Evolutionary conservation across 805 yeast species (phyloP).

Genomic region (Metschnikowia kunwiensis): DNA sequence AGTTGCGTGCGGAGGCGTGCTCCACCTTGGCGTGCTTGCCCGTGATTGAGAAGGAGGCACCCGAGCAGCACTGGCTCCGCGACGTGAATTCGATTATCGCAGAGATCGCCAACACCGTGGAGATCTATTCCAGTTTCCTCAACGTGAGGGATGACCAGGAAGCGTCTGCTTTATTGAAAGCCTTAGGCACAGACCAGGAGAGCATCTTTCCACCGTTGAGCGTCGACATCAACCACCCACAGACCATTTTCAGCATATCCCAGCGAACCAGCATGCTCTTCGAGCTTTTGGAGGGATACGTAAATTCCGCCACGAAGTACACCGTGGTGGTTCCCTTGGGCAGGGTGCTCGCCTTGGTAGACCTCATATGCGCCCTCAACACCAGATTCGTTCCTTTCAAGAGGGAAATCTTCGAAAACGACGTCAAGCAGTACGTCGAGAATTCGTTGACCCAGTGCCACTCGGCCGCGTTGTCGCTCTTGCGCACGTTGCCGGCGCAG

Average conservation of each 20-base stretch:
- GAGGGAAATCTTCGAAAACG: constrained; percentile 56
- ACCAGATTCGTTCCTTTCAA: constrained; percentile 53
- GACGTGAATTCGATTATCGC: constrained; percentile 47
- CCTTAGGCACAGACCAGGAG: constrained; percentile 25
- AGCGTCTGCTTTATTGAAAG: constrained; percentile 35
- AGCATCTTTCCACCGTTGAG: constrained; percentile 44
- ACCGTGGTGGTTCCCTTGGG: constrained; percentile 66
- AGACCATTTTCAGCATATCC: constrained; percentile 49
- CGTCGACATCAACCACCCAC: constrained; percentile 58
- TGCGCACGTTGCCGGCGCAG: constrained; percentile 32
- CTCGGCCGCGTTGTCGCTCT: constrained; percentile 40
- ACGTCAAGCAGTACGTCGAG: constrained; percentile 43
- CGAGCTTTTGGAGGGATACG: constrained; percentile 37
- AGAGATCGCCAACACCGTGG: constrained; percentile 54
- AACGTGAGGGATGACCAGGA: constrained; percentile 57
- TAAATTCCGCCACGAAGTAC: constrained; percentile 50
- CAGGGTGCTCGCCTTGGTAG: constrained; percentile 46
- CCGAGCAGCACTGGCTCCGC: constrained; percentile 43
- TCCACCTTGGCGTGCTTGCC: constrained; percentile 55
- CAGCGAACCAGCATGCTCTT: constrained; percentile 48
- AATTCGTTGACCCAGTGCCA: constrained; percentile 46
- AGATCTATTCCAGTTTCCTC: constrained; percentile 57
- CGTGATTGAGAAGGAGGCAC: constrained; percentile 51
- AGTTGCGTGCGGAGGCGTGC: constrained; percentile 42
- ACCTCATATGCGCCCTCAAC: constrained; percentile 54